Base-by-base conservation (phyloP, 192 early-diverging fungal genomes). In the Podila horticola region DNA sequence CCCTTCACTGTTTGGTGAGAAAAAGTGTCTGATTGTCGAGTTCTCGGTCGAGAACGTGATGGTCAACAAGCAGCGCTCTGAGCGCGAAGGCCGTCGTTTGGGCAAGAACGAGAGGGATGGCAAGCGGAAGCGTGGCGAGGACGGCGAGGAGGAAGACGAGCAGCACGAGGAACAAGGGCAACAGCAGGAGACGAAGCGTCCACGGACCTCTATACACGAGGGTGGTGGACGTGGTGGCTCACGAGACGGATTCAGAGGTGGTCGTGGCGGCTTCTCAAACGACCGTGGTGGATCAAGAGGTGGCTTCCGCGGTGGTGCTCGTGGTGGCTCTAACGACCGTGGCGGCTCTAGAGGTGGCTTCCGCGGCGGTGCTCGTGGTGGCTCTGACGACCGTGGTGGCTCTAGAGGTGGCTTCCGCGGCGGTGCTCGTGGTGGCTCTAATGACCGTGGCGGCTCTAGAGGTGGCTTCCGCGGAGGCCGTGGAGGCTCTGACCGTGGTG, bases 11-110 rank as follows among this genome's bases (percentile, higher is more conserved):
- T 90, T 91, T 59, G 89, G 88, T 36, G 85, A 90, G 24, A 90
- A 90, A 71, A 88, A 93, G 63, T 86, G 90, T 59, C 87, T 95
- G 10, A 96, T 94, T 88, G 94, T 95, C 30, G 94, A 96, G 75
- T 98, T 98, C 83, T 90, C 97, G 13, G 87, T 97, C 31, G 97
- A 98, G 84, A 97, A 98, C 74, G 86, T 86, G 29, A 87, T 91
- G 67, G 88, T 97, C 30, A 71, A 96, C 50, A 92, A 93, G 83
- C 87, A 90, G 69, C 88, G 94, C 33, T 81, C 36, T 20, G 77
- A 82, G 29, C 74, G 82, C 55, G 75, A 79, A 50, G 65, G 57
- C 10, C 64, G 75, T 64, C 58, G 75, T 19, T 13, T 33, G 31
- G 49, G 45, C 64, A 65, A 50, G 48, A 50, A 31, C 26, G 64